Evolutionary conservation across 2,329 filamentous ascomycete genomes (phyloP).

Genomic region (Epichloe hybrida): DNA sequence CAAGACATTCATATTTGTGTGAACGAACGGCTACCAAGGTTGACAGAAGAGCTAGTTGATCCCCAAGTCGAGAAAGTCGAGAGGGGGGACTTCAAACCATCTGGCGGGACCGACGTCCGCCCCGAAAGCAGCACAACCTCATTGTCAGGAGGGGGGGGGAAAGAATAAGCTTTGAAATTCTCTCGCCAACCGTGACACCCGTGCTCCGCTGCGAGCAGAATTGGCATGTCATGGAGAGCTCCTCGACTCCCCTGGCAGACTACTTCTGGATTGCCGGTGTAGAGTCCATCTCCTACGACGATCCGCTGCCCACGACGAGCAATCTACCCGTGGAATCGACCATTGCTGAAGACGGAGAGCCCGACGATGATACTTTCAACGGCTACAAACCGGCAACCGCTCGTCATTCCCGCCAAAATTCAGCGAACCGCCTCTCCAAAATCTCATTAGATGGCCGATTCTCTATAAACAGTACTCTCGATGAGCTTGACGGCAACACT

Average conservation of each 20-base stretch:
- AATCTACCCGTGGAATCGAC: conserved; percentile 36
- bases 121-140: not conserved
- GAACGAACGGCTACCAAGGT: not conserved
- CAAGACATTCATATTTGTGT: too few relatives aligned
- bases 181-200: not conserved
- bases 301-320: conserved; percentile 25
- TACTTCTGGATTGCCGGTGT: conserved; percentile 67
- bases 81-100: not conserved
- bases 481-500: conserved; percentile 45
- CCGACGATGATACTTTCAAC: conserved; percentile 27
- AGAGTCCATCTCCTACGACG: conserved; percentile 53
- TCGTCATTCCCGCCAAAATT: conserved; percentile 48
- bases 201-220: conserved; percentile 9
- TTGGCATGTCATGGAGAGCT: conserved; percentile 43
- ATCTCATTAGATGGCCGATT: conserved; percentile 34
- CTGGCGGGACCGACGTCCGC: conserved; percentile 3
- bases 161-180: not conserved
- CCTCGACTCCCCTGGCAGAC: conserved; percentile 54
- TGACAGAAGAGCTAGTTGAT: not conserved
- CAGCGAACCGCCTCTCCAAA: conserved; percentile 44
- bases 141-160: not conserved
- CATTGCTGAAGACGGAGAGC: conserved; percentile 50
- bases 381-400: conserved; percentile 21
- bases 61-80: not conserved
- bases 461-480: conserved; percentile 39